Evolutionary conservation across 805 yeast genomes (phyloP).

Genomic region (Lachancea dasiensis): DNA sequence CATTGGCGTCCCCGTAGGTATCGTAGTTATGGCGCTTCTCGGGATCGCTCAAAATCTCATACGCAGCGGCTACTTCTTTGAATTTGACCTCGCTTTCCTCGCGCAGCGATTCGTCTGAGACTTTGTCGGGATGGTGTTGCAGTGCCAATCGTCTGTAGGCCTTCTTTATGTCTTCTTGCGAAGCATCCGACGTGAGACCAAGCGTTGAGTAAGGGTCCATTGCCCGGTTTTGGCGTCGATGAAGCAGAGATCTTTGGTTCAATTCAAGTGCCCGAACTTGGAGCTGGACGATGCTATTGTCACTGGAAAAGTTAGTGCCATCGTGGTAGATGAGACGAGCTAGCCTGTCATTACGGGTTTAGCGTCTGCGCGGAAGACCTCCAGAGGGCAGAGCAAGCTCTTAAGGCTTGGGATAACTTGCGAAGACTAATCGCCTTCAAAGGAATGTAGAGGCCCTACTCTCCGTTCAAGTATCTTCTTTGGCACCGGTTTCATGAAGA

Average conservation of each 20-base stretch:
- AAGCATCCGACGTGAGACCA: slow-evolving; percentile 62
- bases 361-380: no score
- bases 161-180: slow-evolving; percentile 65
- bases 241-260: not conserved
- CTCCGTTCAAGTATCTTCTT: no score
- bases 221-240: not conserved
- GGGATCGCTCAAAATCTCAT: slow-evolving; percentile 74
- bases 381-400: no score
- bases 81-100: slow-evolving; percentile 70
- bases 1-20: slow-evolving; percentile 40
- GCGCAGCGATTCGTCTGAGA: slow-evolving; percentile 52
- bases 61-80: slow-evolving; percentile 81
- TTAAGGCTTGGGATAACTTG: no score
- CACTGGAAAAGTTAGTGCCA: not conserved
- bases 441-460: no score
- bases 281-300: no score
- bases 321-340: slow-evolving; percentile 4
- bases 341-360: no score
- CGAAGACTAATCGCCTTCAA: no score
- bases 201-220: slow-evolving; percentile 51
- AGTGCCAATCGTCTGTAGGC: slow-evolving; percentile 85
- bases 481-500: not conserved
- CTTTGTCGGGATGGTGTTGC: slow-evolving; percentile 85
- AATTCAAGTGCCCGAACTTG: no score
- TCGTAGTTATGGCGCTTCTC: slow-evolving; percentile 55